Base-by-base conservation (phyloP, 768 basidiomycete species). In the Boletus bicolor region DNA sequence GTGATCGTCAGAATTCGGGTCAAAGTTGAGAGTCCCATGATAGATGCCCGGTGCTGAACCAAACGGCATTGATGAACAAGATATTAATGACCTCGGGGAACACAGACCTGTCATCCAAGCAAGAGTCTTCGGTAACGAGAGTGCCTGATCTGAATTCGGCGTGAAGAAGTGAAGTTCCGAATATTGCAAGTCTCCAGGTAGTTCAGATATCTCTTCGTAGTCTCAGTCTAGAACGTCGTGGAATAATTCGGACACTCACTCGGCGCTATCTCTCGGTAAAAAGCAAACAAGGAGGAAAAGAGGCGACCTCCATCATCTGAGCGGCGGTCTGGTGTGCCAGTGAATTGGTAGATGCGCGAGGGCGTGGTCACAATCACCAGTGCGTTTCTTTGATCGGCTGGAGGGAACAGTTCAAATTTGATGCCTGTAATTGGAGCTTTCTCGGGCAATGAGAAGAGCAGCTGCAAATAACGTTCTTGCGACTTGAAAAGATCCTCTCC, bases 401-500 rank as follows among this genome's bases (percentile, higher is more conserved):
- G 77, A 51, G 89, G 82, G 72, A 86, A 85, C 59, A 84, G 81
- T 61, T 93, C 88, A 68, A 90, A 93, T 61, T 82, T 85, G 58
- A 98, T 76, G 26, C 96, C 96, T 1, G 89, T 91, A 49, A 98
- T 82, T 5, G 90, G 83, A 59, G 89, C 86, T 44, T 84, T 77
- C 68, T 96, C 94, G 2, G 89, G 86, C 7, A 95, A 74, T 0
- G 86, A 80, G 68, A 86, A 91, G 12, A 93, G 82, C 12, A 82
- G 63, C 62, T 88, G 87, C 24, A 90, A 68, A 67, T 90, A 85
- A 53, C 91, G 80, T 67, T 93, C 91, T 55, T 87, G 85, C 5
- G 91, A 88, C 74, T 93, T 94, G 81, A 93, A 91, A 66, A 94
- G 86, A 69, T 95, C 87, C 68, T 96, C 91, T 60, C 91, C 87